Percentiles rank a stretch among this genome's conserved stretches.
phyloP scores from a whole-genome alignment of 1,284 basidiomycete genomes.

The Cutaneotrichosporon sp. region DNA sequence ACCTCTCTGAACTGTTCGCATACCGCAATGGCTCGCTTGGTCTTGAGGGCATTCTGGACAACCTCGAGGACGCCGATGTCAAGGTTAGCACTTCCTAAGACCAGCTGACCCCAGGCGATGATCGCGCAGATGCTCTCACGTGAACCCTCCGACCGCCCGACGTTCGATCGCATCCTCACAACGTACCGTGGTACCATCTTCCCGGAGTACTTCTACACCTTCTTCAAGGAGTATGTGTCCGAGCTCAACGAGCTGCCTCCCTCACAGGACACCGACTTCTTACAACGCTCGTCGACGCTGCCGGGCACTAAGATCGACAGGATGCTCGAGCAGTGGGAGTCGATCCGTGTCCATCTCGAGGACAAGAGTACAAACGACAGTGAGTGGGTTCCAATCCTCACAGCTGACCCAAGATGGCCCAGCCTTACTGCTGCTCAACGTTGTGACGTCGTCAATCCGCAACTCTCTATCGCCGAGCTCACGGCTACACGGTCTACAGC shows the following conservation, averaged over 20 bases:
- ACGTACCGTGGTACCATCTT: slow-evolving; percentile 77
- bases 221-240: slow-evolving; percentile 84
- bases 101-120: slow-evolving; percentile 62
- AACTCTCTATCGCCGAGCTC: slow-evolving; percentile 86
- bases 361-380: slow-evolving; percentile 31
- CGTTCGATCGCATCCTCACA: slow-evolving; percentile 78
- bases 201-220: slow-evolving; percentile 90
- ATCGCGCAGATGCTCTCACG: slow-evolving; percentile 88
- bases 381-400: slow-evolving; percentile 23
- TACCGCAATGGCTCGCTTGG: slow-evolving; percentile 84
- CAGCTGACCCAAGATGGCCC: slow-evolving; percentile 64
- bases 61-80: slow-evolving; percentile 78
- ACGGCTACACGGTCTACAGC: slow-evolving; percentile 79
- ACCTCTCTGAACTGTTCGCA: slow-evolving; percentile 92
- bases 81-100: slow-evolving; percentile 60
- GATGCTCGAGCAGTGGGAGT: slow-evolving; percentile 50
- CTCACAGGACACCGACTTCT: slow-evolving; percentile 24
- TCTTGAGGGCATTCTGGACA: slow-evolving; percentile 70
- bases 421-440: slow-evolving; percentile 74
- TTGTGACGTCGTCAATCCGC: slow-evolving; percentile 86
- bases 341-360: slow-evolving; percentile 43
- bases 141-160: slow-evolving; percentile 72
- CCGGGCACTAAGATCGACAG: slow-evolving; percentile 45
- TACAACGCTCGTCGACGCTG: slow-evolving; percentile 28
- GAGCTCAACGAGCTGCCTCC: slow-evolving; percentile 66